Conservation (phyloP, 2,329 filamentous ascomycete genomes). For the Fusarium sp. region DNA sequence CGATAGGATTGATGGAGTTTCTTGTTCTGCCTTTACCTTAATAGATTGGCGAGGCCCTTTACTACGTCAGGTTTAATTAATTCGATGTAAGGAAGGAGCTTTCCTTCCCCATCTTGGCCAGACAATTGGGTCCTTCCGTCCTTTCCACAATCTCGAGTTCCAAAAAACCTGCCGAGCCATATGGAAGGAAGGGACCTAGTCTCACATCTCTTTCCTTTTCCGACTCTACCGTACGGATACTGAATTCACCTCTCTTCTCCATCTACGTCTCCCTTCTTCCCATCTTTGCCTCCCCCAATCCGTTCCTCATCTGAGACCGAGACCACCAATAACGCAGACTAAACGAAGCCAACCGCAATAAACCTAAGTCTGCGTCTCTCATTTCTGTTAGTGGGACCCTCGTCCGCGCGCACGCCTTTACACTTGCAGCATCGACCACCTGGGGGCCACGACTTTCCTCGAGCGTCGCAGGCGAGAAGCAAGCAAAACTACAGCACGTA, state of each 20-base stretch:
- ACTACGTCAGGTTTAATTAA: slow-evolving; percentile 33
- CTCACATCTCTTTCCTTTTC: slow-evolving; percentile 2
- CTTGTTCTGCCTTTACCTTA: slow-evolving; percentile 9
- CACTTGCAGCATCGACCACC: slow-evolving; percentile 37
- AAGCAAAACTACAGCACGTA: not conserved
- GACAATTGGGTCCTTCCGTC: slow-evolving; percentile 32
- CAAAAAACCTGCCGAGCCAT: slow-evolving; percentile 1
- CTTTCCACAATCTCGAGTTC: slow-evolving; percentile 33
- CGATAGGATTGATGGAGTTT: slow-evolving; percentile 6
- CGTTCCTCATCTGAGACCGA: slow-evolving; percentile 32
- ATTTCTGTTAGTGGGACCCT: slow-evolving; percentile 22
- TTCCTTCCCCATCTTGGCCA: slow-evolving; percentile 33
- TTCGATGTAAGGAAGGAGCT: slow-evolving; percentile 23
- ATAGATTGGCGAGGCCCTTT: slow-evolving; percentile 35
- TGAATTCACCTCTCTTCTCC: slow-evolving; percentile 3
- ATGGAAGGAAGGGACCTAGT: slow-evolving; percentile 1
- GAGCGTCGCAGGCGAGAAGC: slow-evolving; percentile 29
- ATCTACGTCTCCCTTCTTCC: not conserved
- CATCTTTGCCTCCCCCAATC: slow-evolving; percentile 6
- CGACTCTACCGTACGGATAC: not conserved
- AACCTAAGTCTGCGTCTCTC: slow-evolving; percentile 1
- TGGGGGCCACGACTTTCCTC: slow-evolving; percentile 27
- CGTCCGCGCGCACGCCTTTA: slow-evolving; percentile 12
- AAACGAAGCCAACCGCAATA: slow-evolving; percentile 11
- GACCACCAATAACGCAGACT: slow-evolving; percentile 24